phyloP scores from a whole-genome alignment of 2,329 filamentous ascomycete species.

The Didymella pinodella region DNA sequence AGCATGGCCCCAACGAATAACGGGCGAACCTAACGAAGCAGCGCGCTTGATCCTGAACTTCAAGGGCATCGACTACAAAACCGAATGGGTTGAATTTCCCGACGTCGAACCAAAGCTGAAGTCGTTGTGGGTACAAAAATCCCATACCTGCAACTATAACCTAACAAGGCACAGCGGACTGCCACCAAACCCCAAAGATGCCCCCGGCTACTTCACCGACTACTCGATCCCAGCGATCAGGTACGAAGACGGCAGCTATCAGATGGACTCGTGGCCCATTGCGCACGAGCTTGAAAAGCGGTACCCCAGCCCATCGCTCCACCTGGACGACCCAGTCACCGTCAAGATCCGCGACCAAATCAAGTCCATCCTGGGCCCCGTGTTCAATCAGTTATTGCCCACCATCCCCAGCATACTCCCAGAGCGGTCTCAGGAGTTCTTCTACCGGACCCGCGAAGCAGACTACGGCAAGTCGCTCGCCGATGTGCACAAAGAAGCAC shows the following conservation, averaged over 20 bases:
- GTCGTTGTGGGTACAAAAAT: slow-evolving; percentile 56
- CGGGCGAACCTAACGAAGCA: slow-evolving; percentile 40
- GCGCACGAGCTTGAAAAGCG: slow-evolving; percentile 64
- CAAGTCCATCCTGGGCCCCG: slow-evolving; percentile 25
- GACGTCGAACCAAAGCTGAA: slow-evolving; percentile 66
- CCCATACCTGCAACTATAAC: neutral
- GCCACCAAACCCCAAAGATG: slow-evolving; percentile 54
- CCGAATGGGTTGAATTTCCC: slow-evolving; percentile 74
- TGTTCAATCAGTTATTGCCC: slow-evolving; percentile 48
- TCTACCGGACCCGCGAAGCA: slow-evolving; percentile 60
- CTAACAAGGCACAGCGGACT: slow-evolving; percentile 46
- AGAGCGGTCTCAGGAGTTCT: slow-evolving; percentile 63
- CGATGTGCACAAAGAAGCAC: slow-evolving; percentile 56
- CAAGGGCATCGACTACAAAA: slow-evolving; percentile 72
- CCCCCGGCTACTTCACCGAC: slow-evolving; percentile 43
- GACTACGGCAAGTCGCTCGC: slow-evolving; percentile 62
- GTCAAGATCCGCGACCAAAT: slow-evolving; percentile 56
- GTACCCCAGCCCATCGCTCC: slow-evolving; percentile 66
- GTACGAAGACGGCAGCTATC: slow-evolving; percentile 64
- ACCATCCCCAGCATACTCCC: slow-evolving; percentile 63
- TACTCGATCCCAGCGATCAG: slow-evolving; percentile 67
- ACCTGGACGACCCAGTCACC: slow-evolving; percentile 63
- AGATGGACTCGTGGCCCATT: slow-evolving; percentile 72
- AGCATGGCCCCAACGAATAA: slow-evolving; percentile 17
- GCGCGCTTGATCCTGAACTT: slow-evolving; percentile 72